phyloP scores from a whole-genome alignment of 2,329 filamentous ascomycete species.

The Emmonsia crescens region DNA sequence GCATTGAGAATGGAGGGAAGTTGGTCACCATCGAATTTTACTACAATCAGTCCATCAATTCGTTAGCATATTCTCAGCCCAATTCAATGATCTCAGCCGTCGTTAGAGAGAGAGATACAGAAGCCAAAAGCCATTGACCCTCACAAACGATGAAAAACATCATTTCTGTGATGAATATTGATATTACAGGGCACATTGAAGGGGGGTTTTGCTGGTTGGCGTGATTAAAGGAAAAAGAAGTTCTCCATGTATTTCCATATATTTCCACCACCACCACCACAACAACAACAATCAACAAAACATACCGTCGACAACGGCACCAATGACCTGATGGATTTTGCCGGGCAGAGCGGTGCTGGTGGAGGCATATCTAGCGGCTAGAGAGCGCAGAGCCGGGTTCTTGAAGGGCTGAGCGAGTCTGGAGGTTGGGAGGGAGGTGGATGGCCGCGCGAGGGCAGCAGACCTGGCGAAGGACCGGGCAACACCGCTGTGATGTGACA shows the following conservation, averaged over 20 bases:
- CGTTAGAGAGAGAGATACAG: neutral
- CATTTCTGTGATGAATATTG: slow-evolving; percentile 10
- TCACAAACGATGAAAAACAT: neutral
- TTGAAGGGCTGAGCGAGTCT: slow-evolving; percentile 38
- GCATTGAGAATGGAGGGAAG: slow-evolving; percentile 97
- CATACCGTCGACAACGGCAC: slow-evolving; percentile 97
- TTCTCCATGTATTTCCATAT: slow-evolving; percentile 22
- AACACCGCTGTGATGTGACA: slow-evolving; percentile 47
- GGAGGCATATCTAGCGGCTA: slow-evolving; percentile 52
- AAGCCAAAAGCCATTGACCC: slow-evolving; percentile 3
- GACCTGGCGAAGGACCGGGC: slow-evolving; percentile 54
- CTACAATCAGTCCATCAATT: slow-evolving; percentile 38
- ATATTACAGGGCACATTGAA: slow-evolving; percentile 19
- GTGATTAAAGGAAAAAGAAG: neutral
- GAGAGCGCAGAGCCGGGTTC: slow-evolving; percentile 47
- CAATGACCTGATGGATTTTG: slow-evolving; percentile 75
- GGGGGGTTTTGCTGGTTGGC: neutral
- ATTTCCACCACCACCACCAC: neutral
- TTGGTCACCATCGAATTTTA: slow-evolving; percentile 92
- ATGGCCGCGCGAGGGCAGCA: slow-evolving; percentile 47
- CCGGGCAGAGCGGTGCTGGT: slow-evolving; percentile 48
- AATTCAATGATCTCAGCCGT: slow-evolving; percentile 9
- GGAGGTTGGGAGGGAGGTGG: slow-evolving; percentile 43
- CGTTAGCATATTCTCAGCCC: slow-evolving; percentile 17
- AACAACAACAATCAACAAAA: slow-evolving; percentile 8